Percentiles rank a stretch among this genome's conserved stretches.
phyloP scores from a whole-genome alignment of 2,329 filamentous ascomycete genomes.

The Colletotrichum nymphaeae region DNA sequence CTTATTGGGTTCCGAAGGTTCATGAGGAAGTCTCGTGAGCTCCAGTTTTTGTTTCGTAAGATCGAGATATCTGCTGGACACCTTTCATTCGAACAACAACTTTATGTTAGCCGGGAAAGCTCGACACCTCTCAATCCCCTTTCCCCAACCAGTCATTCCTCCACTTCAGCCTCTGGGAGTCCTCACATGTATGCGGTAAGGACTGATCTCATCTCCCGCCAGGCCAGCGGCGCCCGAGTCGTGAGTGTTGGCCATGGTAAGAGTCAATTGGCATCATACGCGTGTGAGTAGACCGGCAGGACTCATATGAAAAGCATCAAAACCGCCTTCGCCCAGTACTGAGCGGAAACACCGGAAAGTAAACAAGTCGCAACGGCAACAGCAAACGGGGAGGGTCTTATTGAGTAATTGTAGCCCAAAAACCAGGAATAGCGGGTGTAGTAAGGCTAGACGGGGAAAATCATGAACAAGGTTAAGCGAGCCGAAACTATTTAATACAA shows the following conservation, averaged over 20 bases:
- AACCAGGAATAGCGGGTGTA: not conserved
- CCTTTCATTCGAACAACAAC: slow-evolving; percentile 51
- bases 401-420: not conserved
- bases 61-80: slow-evolving; percentile 75
- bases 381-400: not conserved
- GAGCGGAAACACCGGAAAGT: not conserved
- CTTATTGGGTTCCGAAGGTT: slow-evolving; percentile 56
- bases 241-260: slow-evolving; percentile 16
- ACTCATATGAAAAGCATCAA: not conserved
- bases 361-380: not conserved
- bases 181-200: slow-evolving; percentile 69
- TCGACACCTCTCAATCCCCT: not conserved
- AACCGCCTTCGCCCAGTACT: not conserved
- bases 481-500: slow-evolving; percentile 4
- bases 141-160: not conserved
- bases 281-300: not conserved
- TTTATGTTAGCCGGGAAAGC: slow-evolving; percentile 42
- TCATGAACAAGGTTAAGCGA: slow-evolving; percentile 5
- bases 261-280: not conserved
- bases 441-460: not conserved
- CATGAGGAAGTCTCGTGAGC: slow-evolving; percentile 72
- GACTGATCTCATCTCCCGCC: slow-evolving; percentile 59
- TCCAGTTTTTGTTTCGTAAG: slow-evolving; percentile 76
- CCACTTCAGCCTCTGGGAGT: not conserved
- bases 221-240: slow-evolving; percentile 10